phyloP scores from a whole-genome alignment of 2,329 filamentous ascomycete genomes.

The Penicillium sp. region DNA sequence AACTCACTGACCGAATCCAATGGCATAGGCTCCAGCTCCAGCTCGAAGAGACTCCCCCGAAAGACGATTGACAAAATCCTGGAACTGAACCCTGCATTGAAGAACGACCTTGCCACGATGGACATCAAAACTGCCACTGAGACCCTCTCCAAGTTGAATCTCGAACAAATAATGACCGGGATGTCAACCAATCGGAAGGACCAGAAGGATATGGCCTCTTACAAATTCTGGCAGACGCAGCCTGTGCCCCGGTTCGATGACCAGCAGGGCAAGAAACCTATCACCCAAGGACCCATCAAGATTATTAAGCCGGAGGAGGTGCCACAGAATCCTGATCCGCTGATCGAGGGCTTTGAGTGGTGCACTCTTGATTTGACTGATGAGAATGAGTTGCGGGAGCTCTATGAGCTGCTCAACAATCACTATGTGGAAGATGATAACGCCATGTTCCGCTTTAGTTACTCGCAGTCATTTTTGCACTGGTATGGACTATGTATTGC shows the following conservation, averaged over 20 bases:
- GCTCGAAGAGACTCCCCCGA: slow-evolving; percentile 31
- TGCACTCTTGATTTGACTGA: slow-evolving; percentile 79
- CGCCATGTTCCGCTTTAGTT: slow-evolving; percentile 96
- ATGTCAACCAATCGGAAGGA: slow-evolving; percentile 75
- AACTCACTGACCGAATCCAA: slow-evolving; percentile 21
- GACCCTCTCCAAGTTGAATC: slow-evolving; percentile 46
- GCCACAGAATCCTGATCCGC: slow-evolving; percentile 65
- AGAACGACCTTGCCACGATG: slow-evolving; percentile 67
- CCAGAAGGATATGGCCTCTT: slow-evolving; percentile 90
- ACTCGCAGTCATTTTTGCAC: slow-evolving; percentile 79
- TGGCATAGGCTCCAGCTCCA: slow-evolving; percentile 18
- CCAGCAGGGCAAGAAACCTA: slow-evolving; percentile 45
- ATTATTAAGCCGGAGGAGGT: slow-evolving; percentile 73
- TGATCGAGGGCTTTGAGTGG: slow-evolving; percentile 89
- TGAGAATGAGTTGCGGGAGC: slow-evolving; percentile 73
- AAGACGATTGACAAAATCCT: slow-evolving; percentile 40
- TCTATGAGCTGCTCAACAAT: slow-evolving; percentile 83
- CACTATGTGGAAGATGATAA: slow-evolving; percentile 98
- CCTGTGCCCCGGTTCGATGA: slow-evolving; percentile 76
- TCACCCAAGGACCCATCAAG: slow-evolving; percentile 78
- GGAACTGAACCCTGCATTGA: slow-evolving; percentile 57
- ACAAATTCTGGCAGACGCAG: slow-evolving; percentile 99
- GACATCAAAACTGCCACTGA: slow-evolving; percentile 56
- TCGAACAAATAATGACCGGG: slow-evolving; percentile 47
- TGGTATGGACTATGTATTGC: slow-evolving; percentile 56